These are phyloP conservation scores for Aspergillaceae sp. DNA, from an alignment of 2,329 filamentous ascomycete genomes.

Conservation along the genomic window DNA sequence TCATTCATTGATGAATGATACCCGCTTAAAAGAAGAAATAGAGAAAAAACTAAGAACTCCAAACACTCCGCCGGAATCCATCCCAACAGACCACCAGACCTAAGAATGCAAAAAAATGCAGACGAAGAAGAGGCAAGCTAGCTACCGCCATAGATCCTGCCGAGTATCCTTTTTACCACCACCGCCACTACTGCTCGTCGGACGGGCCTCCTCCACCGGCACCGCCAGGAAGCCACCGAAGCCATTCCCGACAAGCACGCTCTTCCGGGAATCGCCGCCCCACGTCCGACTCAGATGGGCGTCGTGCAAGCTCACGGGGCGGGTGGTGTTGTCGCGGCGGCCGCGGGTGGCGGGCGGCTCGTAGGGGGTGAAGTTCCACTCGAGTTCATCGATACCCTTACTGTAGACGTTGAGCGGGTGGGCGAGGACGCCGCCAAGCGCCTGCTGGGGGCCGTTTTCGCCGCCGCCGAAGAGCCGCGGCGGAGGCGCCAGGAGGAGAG, in stretches of 20 bases:
- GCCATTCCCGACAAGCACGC: conserved; percentile 58
- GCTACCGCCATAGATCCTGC: conserved; percentile 32
- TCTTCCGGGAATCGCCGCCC: conserved; percentile 52
- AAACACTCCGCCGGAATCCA: no score
- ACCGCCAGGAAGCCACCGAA: conserved; percentile 59
- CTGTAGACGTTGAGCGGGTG: conserved; percentile 56
- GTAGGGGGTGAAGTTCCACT: conserved; percentile 59
- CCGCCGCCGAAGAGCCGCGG: conserved; percentile 42
- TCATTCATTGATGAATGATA: no score
- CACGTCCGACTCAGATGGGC: conserved; percentile 45
- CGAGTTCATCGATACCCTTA: conserved; percentile 58
- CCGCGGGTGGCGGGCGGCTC: conserved; percentile 37
- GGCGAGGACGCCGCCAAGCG: conserved; percentile 32
- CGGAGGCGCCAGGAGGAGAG: conserved; percentile 64
- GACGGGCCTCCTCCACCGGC: conserved; percentile 43
- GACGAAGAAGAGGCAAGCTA: neutral
- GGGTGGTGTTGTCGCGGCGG: conserved; percentile 29
- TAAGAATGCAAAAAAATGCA: no score
- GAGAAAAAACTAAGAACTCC: no score
- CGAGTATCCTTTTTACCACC: conserved; percentile 20
- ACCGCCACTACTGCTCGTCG: conserved; percentile 27
- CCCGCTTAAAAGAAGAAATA: neutral
- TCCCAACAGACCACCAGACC: no score
- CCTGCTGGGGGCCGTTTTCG: conserved; percentile 19
- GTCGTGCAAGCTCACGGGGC: conserved; percentile 41